Percentiles rank a stretch among this genome's conserved stretches.
These are phyloP conservation scores for Ilex aquifolium DNA, from an alignment of 257 asterid species.

Conservation along the genomic window DNA sequence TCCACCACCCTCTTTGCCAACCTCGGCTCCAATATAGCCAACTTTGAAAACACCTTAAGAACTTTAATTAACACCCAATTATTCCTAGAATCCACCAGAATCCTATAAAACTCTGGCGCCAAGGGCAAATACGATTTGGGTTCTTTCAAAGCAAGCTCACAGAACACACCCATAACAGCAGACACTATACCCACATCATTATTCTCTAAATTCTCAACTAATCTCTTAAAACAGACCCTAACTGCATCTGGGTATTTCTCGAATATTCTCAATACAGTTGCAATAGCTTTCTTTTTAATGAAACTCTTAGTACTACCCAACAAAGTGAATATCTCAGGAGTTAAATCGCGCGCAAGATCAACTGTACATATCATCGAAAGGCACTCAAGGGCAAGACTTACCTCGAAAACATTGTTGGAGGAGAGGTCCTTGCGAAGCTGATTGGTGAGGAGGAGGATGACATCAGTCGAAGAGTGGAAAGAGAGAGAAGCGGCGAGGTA, in stretches of 20 bases:
- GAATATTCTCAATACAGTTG: constrained; percentile 57
- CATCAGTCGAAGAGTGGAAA: constrained; percentile 70
- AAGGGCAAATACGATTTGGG: constrained; percentile 81
- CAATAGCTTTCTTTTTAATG: constrained; percentile 65
- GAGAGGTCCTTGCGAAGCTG: constrained; percentile 90
- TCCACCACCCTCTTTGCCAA: constrained; percentile 68
- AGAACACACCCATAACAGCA: constrained; percentile 77
- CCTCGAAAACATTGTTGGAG: constrained; percentile 60
- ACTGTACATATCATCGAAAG: constrained; percentile 58
- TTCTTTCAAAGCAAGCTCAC: constrained; percentile 71
- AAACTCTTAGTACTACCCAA: constrained; percentile 44
- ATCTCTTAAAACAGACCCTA: constrained; percentile 83
- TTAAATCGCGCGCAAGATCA: constrained; percentile 82
- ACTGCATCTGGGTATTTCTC: constrained; percentile 80
- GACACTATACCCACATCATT: constrained; percentile 62
- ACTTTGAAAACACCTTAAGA: constrained; percentile 69
- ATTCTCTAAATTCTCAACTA: constrained; percentile 75
- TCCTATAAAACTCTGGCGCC: constrained; percentile 86
- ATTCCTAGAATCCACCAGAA: constrained; percentile 73
- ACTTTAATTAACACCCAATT: constrained; percentile 93
- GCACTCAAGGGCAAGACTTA: constrained; percentile 67
- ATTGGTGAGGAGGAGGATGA: constrained; percentile 82
- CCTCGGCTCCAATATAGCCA: constrained; percentile 86
- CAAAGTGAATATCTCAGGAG: constrained; percentile 65
- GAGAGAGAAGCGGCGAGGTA: constrained; percentile 71